These are phyloP conservation scores for Scenedesmus sp. DNA, from an alignment of 163 green algal genomes.

Conservation along the genomic window DNA sequence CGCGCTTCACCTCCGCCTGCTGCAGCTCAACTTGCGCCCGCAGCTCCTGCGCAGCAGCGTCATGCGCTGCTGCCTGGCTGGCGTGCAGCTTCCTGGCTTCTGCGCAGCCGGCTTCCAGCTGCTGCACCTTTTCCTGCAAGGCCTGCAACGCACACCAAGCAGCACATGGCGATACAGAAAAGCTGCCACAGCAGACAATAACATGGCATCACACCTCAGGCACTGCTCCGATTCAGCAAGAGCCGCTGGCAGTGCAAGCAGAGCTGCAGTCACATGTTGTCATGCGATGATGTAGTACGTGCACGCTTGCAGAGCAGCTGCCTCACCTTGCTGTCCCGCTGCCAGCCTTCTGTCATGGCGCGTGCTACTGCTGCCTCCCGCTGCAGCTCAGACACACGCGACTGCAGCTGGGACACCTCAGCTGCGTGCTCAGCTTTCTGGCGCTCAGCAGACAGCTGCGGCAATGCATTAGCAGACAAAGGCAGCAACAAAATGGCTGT, in stretches of 20 bases:
- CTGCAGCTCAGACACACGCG: not conserved
- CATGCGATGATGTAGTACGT: not conserved
- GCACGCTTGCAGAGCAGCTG: not conserved
- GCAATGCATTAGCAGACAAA: not conserved
- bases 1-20: not conserved
- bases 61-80: slow-evolving; percentile 6
- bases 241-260: not conserved
- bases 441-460: slow-evolving; percentile 11
- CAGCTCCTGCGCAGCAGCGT: slow-evolving; percentile 3
- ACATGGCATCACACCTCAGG: not conserved
- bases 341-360: slow-evolving; percentile 31
- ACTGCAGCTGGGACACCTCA: not conserved
- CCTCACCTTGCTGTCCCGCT: slow-evolving; percentile 31
- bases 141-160: slow-evolving; percentile 17
- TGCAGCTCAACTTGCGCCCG: not conserved
- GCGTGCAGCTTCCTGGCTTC: not conserved
- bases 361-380: slow-evolving; percentile 15
- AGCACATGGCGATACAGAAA: not conserved
- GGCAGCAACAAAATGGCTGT: not conserved
- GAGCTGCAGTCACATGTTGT: not conserved
- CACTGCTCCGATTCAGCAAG: not conserved
- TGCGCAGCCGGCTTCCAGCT: slow-evolving; percentile 9
- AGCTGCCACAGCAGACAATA: too few species aligned
- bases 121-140: slow-evolving; percentile 19
- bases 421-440: slow-evolving; percentile 17